A percentile compares a stretch with the other conserved stretches of the same genome.
Conservation (phyloP, 1,284 basidiomycete species). For the Tilletia caries region DNA sequence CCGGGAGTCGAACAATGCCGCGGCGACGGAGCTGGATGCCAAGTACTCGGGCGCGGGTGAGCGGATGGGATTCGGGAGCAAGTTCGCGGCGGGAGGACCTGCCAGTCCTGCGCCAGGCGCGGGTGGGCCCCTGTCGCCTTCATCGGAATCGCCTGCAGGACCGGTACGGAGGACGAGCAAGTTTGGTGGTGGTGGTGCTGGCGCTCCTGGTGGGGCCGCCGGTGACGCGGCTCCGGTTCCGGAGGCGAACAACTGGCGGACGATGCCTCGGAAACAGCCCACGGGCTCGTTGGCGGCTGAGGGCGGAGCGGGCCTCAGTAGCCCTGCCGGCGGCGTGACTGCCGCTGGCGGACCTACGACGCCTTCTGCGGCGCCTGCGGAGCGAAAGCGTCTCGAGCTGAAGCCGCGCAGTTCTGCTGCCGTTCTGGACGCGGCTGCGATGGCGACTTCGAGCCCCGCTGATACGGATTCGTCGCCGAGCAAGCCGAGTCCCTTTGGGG, state of each 20-base stretch:
- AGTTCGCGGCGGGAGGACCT: constrained; percentile 30
- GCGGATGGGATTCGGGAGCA: constrained; percentile 48
- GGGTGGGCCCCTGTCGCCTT: constrained; percentile 26
- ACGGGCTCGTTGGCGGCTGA: constrained; percentile 22
- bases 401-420: constrained; percentile 57
- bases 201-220: constrained; percentile 6
- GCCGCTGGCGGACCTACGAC: constrained; percentile 17
- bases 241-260: constrained; percentile 35
- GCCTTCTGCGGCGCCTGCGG: constrained; percentile 22
- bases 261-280: constrained; percentile 24
- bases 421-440: constrained; percentile 60
- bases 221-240: constrained; percentile 14
- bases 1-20: constrained; percentile 16
- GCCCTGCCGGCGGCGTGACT: constrained; percentile 5
- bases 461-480: constrained; percentile 23
- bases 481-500: constrained; percentile 72
- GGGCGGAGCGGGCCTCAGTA: constrained; percentile 13
- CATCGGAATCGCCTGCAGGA: constrained; percentile 10
- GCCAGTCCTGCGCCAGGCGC: constrained; percentile 17
- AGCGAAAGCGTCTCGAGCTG: constrained; percentile 51
- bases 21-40: constrained; percentile 37
- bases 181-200: constrained; percentile 12
- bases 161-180: constrained; percentile 1
- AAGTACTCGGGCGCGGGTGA: constrained; percentile 36
- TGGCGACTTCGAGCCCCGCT: constrained; percentile 38